phyloP scores from a whole-genome alignment of 2,329 filamentous ascomycete species.

The Colletotrichum tofieldiae region DNA sequence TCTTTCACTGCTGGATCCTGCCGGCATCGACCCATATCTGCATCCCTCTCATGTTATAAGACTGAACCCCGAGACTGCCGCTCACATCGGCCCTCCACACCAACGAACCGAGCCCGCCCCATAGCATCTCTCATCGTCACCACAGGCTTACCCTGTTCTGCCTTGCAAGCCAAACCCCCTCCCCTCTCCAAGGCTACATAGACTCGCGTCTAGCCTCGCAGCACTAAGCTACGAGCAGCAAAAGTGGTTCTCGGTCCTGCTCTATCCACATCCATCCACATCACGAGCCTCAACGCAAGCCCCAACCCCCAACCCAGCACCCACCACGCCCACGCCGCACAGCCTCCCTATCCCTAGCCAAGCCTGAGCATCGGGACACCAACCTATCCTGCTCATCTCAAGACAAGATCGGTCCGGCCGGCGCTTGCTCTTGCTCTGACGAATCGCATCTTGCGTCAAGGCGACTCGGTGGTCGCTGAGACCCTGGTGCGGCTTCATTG shows the following conservation, averaged over 20 bases:
- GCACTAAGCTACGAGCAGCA: constrained; percentile 36
- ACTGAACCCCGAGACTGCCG: constrained; percentile 39
- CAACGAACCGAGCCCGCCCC: constrained; percentile 34
- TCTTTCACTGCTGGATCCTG: constrained; percentile 17
- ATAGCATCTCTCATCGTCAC: constrained; percentile 33
- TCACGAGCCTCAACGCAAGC: constrained; percentile 38
- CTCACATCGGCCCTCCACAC: constrained; percentile 36
- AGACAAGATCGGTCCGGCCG: constrained; percentile 38
- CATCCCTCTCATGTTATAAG: constrained; percentile 41
- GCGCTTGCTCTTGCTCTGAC: constrained; percentile 32
- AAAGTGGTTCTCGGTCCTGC: constrained; percentile 28
- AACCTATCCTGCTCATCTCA: constrained; percentile 26
- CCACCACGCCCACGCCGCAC: constrained; percentile 1
- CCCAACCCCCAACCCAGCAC: constrained; percentile 21
- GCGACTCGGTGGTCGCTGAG: constrained; percentile 48
- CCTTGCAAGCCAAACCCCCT: constrained; percentile 31
- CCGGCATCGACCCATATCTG: constrained; percentile 39
- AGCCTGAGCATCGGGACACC: constrained; percentile 5
- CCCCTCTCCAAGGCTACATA: constrained; percentile 36
- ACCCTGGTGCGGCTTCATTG: constrained; percentile 60
- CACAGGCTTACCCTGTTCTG: constrained; percentile 37
- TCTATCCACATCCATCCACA: constrained; percentile 31
- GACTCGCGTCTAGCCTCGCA: constrained; percentile 35
- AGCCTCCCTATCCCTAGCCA: constrained; percentile 1
- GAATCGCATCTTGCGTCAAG: constrained; percentile 43